Base-by-base conservation (phyloP, 2,329 filamentous ascomycete genomes). In the Amauroascus niger region DNA sequence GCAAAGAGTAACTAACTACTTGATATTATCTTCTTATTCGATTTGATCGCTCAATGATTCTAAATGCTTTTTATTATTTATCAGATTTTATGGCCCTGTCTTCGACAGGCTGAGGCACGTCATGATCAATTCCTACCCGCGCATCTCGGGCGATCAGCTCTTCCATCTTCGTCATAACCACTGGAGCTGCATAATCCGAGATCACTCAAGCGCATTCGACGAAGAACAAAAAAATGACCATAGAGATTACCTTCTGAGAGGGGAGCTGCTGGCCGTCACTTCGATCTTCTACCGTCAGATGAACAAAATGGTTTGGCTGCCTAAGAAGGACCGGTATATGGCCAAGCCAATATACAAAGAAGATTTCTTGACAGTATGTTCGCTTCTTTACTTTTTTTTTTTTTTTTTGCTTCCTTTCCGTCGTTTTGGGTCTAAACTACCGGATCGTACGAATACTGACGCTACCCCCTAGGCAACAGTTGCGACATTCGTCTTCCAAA, bases 231-330 rank as follows among this genome's bases (percentile, higher is more conserved):
- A 45, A 11, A 33, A 46, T 6, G 14, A 32, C 24, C 24, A 18
- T 44, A 57, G 18, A 32, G 49, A 55, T 33, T 58, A 55, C 48
- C 20, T 58, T 49, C 53, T 57, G 18, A 57, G 18, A 46, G 50
- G 44, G 46, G 57, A 58, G 43, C 9, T 55, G 16, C 39, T 54
- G 20, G 55, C 55, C 39, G 52, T 32, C 43, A 51, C 50, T 13
- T 53, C 55, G 2, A 52, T 57, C 45, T 54, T 58, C 18, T 58
- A 11, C 39, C 49, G 45, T 16, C 57, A 58, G 52, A 55, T 58
- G 57, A 41, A 58, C 22, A 52, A 55, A 41, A 49, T 54, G 49
- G 40, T 50, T 32, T 57, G 53, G 53, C 41, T 52, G 33, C 20
- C 47, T 55, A 43, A 54, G 1, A 40, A 44, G 14, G 24, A 55